Evolutionary conservation across 2,329 filamentous ascomycete species (phyloP).

Genomic region (Cercospora brassicicola): DNA sequence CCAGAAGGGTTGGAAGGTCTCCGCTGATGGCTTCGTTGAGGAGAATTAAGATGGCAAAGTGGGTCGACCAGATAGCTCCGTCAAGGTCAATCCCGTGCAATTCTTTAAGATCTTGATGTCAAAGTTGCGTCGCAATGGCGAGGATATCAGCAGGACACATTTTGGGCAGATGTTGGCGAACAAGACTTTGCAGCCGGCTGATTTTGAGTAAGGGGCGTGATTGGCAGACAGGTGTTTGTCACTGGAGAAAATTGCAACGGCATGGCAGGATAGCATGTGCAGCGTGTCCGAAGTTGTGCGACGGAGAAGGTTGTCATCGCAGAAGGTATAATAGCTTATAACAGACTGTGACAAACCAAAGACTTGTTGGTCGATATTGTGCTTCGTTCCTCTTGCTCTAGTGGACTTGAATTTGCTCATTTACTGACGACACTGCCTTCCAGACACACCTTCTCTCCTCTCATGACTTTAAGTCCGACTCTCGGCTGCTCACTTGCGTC

Average conservation of each 20-base stretch:
- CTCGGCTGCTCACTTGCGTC: neutral
- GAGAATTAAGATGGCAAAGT: slow-evolving; percentile 18
- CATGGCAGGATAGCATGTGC: neutral
- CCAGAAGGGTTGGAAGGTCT: slow-evolving; percentile 20
- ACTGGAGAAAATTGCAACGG: neutral
- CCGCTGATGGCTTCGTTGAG: slow-evolving; percentile 29
- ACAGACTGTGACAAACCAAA: neutral
- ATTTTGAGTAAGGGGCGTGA: neutral
- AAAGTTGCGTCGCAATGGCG: slow-evolving; percentile 28
- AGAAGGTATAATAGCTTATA: neutral
- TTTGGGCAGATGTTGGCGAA: slow-evolving; percentile 29
- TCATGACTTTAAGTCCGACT: neutral
- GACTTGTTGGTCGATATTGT: neutral
- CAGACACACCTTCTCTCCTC: slow-evolving; percentile 7
- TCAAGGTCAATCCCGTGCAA: slow-evolving; percentile 25
- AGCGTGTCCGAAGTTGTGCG: neutral
- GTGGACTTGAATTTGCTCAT: neutral
- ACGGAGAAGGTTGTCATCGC: neutral
- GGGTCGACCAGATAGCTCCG: slow-evolving; percentile 18
- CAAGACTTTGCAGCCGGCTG: slow-evolving; percentile 4
- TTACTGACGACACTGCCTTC: neutral
- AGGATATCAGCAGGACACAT: slow-evolving; percentile 32
- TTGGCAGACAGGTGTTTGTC: neutral
- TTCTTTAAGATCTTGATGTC: slow-evolving; percentile 31
- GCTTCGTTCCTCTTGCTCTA: neutral